phyloP scores from a whole-genome alignment of 768 basidiomycete species.

The Strobilomyces confusus region DNA sequence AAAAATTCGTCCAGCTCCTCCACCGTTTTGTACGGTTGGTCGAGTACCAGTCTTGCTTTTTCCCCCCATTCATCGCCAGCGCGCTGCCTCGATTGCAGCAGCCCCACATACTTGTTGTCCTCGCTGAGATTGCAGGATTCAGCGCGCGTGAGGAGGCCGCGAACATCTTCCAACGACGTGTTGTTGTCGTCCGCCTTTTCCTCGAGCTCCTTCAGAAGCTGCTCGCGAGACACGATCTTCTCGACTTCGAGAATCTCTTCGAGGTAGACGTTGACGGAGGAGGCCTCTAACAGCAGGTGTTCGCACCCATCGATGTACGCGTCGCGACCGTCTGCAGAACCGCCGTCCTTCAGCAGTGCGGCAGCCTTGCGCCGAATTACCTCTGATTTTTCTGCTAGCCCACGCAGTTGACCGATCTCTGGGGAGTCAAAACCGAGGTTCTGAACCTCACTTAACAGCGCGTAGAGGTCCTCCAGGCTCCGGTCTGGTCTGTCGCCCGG shows the following conservation, averaged over 20 bases:
- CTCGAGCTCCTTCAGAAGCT: conserved; percentile 72
- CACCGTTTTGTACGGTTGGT: conserved; percentile 68
- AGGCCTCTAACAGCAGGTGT: conserved; percentile 61
- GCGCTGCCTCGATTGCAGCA: conserved; percentile 59
- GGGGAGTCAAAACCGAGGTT: conserved; percentile 79
- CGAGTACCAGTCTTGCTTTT: conserved; percentile 59
- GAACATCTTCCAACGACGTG: conserved; percentile 74
- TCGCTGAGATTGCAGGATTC: conserved; percentile 58
- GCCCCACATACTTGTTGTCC: conserved; percentile 61
- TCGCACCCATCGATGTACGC: conserved; percentile 67
- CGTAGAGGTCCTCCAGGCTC: conserved; percentile 64
- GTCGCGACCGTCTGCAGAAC: conserved; percentile 44
- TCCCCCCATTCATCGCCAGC: conserved; percentile 79
- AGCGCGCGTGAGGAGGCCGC: conserved; percentile 66
- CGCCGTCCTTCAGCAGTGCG: conserved; percentile 43
- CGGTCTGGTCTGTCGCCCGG: conserved; percentile 68
- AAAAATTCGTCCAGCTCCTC: conserved; percentile 74
- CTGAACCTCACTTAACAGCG: conserved; percentile 68
- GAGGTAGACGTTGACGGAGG: conserved; percentile 77
- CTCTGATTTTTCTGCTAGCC: conserved; percentile 60
- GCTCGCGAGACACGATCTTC: conserved; percentile 76
- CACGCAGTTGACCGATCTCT: conserved; percentile 59
- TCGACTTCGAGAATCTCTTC: conserved; percentile 76
- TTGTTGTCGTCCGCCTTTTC: conserved; percentile 64
- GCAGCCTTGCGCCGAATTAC: conserved; percentile 56